Evolutionary conservation across 495 filamentous ascomycete genomes (phyloP).

Genomic region (Achaetomiella virescens): DNA sequence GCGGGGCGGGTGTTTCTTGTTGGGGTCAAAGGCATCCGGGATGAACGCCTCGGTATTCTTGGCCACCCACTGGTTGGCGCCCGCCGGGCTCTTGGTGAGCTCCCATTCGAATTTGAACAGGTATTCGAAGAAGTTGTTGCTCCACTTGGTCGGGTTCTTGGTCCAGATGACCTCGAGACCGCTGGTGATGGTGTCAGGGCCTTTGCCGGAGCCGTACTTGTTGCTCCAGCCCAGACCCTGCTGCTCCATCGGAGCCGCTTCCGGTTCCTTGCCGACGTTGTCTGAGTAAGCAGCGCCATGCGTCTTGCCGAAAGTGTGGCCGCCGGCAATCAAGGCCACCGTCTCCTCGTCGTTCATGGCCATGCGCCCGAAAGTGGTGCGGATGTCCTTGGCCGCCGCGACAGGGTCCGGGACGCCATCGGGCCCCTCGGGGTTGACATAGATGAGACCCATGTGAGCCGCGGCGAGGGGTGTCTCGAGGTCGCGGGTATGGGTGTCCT

Average conservation of each 20-base stretch:
- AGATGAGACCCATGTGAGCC: conserved; percentile 68
- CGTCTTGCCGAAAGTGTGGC: conserved; percentile 69
- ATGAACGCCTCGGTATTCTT: conserved; percentile 59
- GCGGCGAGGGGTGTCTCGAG: conserved; percentile 59
- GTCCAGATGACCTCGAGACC: conserved; percentile 72
- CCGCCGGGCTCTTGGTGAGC: conserved; percentile 63
- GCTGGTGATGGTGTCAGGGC: conserved; percentile 61
- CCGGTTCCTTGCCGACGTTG: conserved; percentile 58
- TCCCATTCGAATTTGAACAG: conserved; percentile 75
- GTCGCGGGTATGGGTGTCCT: conserved; percentile 52
- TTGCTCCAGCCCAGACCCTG: conserved; percentile 66
- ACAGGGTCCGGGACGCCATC: conserved; percentile 61
- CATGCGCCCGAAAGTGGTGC: conserved; percentile 65
- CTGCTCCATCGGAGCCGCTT: conserved; percentile 52
- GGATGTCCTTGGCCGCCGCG: conserved; percentile 62
- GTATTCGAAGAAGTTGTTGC: conserved; percentile 61
- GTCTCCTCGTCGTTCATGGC: conserved; percentile 76
- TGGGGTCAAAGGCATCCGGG: conserved; percentile 59
- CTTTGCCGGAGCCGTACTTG: conserved; percentile 53
- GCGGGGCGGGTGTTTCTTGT: conserved; percentile 57
- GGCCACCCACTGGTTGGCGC: conserved; percentile 67
- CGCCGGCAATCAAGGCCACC: conserved; percentile 66
- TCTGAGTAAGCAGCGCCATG: conserved; percentile 58
- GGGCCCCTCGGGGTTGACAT: conserved; percentile 72
- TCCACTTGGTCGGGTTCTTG: conserved; percentile 62